Percentiles rank a stretch among this genome's conserved stretches.
phyloP scores from a whole-genome alignment of 192 early-diverging fungal genomes.

The Linnemannia elongata region DNA sequence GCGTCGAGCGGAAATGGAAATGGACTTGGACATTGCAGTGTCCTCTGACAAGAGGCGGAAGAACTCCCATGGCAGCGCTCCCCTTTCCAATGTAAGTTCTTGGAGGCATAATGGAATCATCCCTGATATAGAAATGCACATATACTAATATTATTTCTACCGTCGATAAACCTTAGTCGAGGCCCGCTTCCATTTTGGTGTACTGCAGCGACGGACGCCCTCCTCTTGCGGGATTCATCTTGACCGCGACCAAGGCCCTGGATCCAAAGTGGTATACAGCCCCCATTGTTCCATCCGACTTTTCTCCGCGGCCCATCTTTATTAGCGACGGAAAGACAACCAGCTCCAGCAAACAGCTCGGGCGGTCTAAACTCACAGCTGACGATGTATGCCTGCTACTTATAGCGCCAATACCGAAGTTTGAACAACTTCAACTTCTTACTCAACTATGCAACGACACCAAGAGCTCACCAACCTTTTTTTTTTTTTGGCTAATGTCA shows the following conservation, averaged over 20 bases:
- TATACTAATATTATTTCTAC: neutral
- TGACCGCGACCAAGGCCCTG: conserved; percentile 55
- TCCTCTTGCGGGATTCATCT: conserved; percentile 66
- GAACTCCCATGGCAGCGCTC: neutral
- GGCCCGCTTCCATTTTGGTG: neutral
- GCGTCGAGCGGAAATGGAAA: conserved; percentile 1
- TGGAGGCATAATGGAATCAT: neutral
- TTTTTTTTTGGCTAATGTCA: neutral
- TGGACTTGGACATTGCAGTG: conserved; percentile 37
- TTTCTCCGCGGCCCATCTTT: conserved; percentile 37
- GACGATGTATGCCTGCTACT: conserved; percentile 34
- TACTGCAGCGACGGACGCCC: conserved; percentile 67
- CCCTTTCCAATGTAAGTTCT: neutral
- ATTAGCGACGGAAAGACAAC: conserved; percentile 6
- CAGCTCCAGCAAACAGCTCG: neutral
- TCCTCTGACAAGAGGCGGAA: conserved; percentile 35
- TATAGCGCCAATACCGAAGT: neutral
- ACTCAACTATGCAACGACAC: neutral
- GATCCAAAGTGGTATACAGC: conserved; percentile 61
- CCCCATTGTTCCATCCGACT: conserved; percentile 35
- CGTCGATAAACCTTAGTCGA: neutral
- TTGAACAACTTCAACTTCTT: neutral
- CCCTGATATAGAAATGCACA: too few species aligned
- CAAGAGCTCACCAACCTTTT: neutral
- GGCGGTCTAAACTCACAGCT: conserved; percentile 42